phyloP scores from a whole-genome alignment of 2,329 filamentous ascomycete genomes.

The Cercospora beticola region DNA sequence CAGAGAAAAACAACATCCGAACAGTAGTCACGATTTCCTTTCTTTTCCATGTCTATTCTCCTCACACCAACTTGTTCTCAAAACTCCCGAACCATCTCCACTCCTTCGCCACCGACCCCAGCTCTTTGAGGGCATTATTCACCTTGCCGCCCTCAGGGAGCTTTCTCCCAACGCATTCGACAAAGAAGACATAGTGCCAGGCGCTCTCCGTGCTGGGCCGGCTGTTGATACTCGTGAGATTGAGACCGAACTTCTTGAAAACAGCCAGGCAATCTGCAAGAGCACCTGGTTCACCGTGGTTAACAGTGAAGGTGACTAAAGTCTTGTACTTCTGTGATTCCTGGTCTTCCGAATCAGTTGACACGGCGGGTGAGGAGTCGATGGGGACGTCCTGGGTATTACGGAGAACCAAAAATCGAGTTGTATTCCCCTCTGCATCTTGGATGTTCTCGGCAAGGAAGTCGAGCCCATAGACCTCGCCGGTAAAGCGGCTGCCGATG shows the following conservation, averaged over 20 bases:
- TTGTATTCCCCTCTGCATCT: constrained; percentile 74
- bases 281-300: constrained; percentile 68
- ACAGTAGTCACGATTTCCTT: neutral
- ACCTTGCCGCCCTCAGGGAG: constrained; percentile 56
- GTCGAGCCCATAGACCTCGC: constrained; percentile 64
- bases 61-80: neutral
- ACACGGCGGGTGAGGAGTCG: constrained; percentile 59
- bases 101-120: constrained; percentile 57
- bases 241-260: constrained; percentile 71
- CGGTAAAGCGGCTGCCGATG: constrained; percentile 74
- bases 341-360: constrained; percentile 15
- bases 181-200: constrained; percentile 94
- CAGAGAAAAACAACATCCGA: neutral
- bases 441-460: constrained; percentile 70
- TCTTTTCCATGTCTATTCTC: neutral
- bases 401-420: constrained; percentile 70
- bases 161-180: constrained; percentile 75
- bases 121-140: constrained; percentile 58
- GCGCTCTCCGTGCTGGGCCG: constrained; percentile 70
- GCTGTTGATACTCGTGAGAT: constrained; percentile 88
- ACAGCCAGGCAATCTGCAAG: constrained; percentile 76
- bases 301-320: constrained; percentile 78
- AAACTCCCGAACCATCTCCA: neutral
- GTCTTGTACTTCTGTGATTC: constrained; percentile 57
- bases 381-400: constrained; percentile 60